phyloP scores from a whole-genome alignment of 371 early-diverging fungal species.

The Actinomortierella ambigua region DNA sequence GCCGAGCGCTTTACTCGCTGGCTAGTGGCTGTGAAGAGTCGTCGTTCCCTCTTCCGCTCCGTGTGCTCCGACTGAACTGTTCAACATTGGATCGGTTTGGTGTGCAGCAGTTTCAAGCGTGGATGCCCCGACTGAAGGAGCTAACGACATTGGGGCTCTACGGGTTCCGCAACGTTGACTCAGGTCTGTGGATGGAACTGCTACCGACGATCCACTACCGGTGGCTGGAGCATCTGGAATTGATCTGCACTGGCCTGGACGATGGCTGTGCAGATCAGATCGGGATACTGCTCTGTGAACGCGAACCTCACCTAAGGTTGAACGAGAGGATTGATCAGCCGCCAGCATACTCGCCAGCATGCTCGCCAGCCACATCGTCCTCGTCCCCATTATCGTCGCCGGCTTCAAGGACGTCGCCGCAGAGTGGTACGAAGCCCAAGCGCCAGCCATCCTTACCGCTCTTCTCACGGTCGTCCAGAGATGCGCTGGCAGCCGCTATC shows the following conservation, averaged over 20 bases:
- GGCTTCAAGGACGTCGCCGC: not conserved
- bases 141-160: conserved; percentile 26
- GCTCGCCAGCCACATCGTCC: not conserved
- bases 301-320: conserved; percentile 11
- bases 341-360: not conserved
- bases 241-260: conserved; percentile 30
- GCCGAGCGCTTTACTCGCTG: conserved; percentile 23
- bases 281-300: conserved; percentile 13
- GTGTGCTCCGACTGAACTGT: conserved; percentile 22
- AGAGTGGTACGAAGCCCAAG: not conserved
- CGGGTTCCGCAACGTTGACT: conserved; percentile 30
- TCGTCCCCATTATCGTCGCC: not conserved
- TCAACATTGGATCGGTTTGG: conserved; percentile 19
- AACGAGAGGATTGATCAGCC: not conserved
- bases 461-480: not conserved
- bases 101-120: conserved; percentile 9
- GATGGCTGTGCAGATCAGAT: conserved; percentile 25
- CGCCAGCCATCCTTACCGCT: not conserved
- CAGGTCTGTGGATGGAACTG: conserved; percentile 28
- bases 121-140: conserved; percentile 24
- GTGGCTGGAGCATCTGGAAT: conserved; percentile 35
- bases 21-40: too few species aligned
- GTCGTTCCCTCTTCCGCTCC: conserved; percentile 17
- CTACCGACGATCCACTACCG: conserved; percentile 21
- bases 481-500: not conserved